Base-by-base conservation (phyloP, 805 yeast genomes). In the Lachancea fermentati region DNA sequence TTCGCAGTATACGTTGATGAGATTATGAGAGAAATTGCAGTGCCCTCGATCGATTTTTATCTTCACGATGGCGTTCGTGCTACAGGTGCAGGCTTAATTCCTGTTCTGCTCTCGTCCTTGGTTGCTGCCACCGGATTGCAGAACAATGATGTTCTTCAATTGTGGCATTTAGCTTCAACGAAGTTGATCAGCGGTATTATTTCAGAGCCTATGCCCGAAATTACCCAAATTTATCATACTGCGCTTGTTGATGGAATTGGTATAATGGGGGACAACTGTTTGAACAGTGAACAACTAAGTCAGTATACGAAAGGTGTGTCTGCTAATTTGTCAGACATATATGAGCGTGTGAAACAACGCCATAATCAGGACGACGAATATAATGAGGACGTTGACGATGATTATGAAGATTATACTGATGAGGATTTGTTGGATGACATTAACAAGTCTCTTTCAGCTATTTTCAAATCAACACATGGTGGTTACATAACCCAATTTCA, bases 11-110 rank as follows among this genome's bases (percentile, higher is more conserved):
- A 84, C 67, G 93, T 86, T 14, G 74, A 74, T 33, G 89, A 84
- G 54, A 77, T 89, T 46, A 75, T 87, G 39, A 72, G 70, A 34
- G 93, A 85, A 29, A 79, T 93, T 50, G 83, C 87, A 7, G 67
- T 88, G 19, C 97, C 97, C 5, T 87, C 95, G 3, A 71, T 93
- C 42, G 93, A 82, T 57, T 93, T 91, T 60, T 88, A 85, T 58
- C 74, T 89, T 54, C 96, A 88, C 59, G 96, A 88, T 61, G 96
- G 94, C 29, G 97, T 91, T 4, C 78, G 97, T 51, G 86, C 84
- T 19, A 77, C 91, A n/a, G 88, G 96, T 34, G 89, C 96, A 2
- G 75, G 81, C 46, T 73, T 89, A 4, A 78, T 89, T 54, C 88
- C 97, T 2, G 78, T 87, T 3, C 67, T 91, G 39, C 67, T 93